Conservation (phyloP, 257 asterid genomes). For the Lavandula angustifolia region DNA sequence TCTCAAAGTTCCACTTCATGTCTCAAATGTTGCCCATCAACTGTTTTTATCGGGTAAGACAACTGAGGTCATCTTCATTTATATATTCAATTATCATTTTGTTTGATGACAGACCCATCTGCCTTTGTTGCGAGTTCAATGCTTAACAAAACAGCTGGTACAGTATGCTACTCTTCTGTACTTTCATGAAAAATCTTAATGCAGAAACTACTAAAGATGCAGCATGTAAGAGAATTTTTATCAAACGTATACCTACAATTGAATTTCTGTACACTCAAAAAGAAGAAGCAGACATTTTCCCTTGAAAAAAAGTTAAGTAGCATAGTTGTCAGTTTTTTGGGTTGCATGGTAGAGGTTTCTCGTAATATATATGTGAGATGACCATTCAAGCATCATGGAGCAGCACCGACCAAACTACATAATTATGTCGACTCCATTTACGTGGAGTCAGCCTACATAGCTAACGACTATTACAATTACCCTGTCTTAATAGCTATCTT, state of each 20-base stretch:
- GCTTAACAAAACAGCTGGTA: not conserved
- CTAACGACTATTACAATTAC: no score
- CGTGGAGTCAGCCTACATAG: no score
- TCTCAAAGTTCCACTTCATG: conserved; percentile 76
- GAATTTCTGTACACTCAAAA: not conserved
- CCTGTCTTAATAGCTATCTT: no score
- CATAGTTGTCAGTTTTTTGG: not conserved
- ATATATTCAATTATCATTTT: no score
- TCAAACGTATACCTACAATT: not conserved
- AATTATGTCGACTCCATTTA: no score
- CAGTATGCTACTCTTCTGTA: not conserved
- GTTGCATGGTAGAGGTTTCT: conserved; percentile 1
- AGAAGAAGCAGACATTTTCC: not conserved
- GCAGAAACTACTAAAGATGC: not conserved
- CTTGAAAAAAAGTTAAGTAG: not conserved
- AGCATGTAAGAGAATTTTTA: not conserved
- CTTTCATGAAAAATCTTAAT: not conserved
- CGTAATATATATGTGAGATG: not conserved
- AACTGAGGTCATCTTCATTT: conserved; percentile 17
- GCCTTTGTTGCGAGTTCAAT: not conserved
- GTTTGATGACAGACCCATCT: no score
- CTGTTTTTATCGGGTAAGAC: conserved; percentile 78
- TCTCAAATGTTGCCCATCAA: conserved; percentile 87
- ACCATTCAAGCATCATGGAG: no score
- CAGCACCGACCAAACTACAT: no score